Base-by-base conservation (phyloP, 176 grass and related monocot genomes). In the Carex kokanica region DNA sequence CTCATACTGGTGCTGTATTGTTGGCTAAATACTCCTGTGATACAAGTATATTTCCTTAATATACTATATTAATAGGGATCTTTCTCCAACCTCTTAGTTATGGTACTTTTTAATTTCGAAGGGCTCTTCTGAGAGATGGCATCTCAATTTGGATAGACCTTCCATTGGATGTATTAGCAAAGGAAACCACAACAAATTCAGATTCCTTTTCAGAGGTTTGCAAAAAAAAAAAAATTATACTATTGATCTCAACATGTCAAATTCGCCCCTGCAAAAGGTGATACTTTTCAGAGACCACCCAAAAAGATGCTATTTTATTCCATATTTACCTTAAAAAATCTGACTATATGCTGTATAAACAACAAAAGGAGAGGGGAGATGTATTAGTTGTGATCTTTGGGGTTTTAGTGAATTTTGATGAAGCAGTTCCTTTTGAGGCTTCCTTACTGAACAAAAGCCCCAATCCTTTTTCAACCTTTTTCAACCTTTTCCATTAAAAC, bases 121-220 rank as follows among this genome's bases (percentile, higher is more conserved):
- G 89, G 59, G 89, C 90, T 23, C 83, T 93, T 52, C 82, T 99
- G 85, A 93, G 96, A 86, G 79, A 95, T 67, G 96, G 96, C 27
- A 89, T 99, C 73, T 88, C 93, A 54, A 88, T 99, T 71, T 99
- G 96, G 93, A 87, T 99, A 31, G 88, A 95, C 55, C 57, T 95
- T 81, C 96, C 96, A 60, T 47, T 95, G 3, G 90, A 99, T 77
- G 85, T 90, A 71, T 78, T 81, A 2, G 95, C 84, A 16, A 94
- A 94, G 5, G 92, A 81, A 20, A 84, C 82, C 53, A 75, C 55
- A 84, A 87, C 62, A 54, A 80, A 89, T 84, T 83, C 92, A 52
- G 83, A 91, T 69, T 83, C 75, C 6, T 92, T 89, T 84, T 85
- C 90, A 71, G 57, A 97, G 94, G 94, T 97, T 68, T 57, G 34